Conservation (phyloP, 129 eudicot genomes). For the Logfia minima region DNA sequence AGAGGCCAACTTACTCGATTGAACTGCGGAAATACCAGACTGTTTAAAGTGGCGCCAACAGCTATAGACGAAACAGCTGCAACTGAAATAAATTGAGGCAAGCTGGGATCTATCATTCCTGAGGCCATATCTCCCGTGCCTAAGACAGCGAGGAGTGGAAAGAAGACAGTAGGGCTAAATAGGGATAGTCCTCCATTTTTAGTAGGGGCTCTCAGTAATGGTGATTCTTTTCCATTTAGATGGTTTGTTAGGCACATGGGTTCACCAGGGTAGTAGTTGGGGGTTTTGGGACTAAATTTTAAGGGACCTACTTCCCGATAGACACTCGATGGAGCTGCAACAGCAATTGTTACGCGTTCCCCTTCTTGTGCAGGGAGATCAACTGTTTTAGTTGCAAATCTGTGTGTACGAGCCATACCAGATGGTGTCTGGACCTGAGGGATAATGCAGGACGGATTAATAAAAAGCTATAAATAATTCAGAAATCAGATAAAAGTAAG, state of each 20-base stretch:
- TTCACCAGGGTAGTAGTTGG: conserved; percentile 82
- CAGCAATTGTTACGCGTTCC: conserved; percentile 87
- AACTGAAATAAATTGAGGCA: conserved; percentile 77
- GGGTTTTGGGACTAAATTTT: conserved; percentile 74
- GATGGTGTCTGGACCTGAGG: conserved; percentile 88
- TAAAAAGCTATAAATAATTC: background rate
- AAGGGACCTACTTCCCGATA: conserved; percentile 85
- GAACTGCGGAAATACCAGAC: conserved; percentile 67
- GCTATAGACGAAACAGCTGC: conserved; percentile 78
- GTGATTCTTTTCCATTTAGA: conserved; percentile 72
- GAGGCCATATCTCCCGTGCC: conserved; percentile 88
- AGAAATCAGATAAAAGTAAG: background rate
- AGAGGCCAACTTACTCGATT: conserved; percentile 56
- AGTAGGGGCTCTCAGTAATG: conserved; percentile 72
- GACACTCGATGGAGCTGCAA: conserved; percentile 86
- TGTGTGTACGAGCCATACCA: conserved; percentile 88
- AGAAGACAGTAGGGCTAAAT: conserved; percentile 60
- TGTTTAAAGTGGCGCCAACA: conserved; percentile 73
- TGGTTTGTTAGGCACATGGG: conserved; percentile 93
- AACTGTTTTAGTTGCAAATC: conserved; percentile 92
- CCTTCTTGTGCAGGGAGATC: conserved; percentile 96
- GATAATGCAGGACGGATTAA: conserved; percentile 22
- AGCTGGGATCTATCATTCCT: conserved; percentile 81
- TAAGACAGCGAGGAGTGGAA: conserved; percentile 69
- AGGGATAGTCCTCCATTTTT: conserved; percentile 56